These are phyloP conservation scores for Beauveria medogensis DNA, from an alignment of 2,329 filamentous ascomycete genomes.

Conservation along the genomic window DNA sequence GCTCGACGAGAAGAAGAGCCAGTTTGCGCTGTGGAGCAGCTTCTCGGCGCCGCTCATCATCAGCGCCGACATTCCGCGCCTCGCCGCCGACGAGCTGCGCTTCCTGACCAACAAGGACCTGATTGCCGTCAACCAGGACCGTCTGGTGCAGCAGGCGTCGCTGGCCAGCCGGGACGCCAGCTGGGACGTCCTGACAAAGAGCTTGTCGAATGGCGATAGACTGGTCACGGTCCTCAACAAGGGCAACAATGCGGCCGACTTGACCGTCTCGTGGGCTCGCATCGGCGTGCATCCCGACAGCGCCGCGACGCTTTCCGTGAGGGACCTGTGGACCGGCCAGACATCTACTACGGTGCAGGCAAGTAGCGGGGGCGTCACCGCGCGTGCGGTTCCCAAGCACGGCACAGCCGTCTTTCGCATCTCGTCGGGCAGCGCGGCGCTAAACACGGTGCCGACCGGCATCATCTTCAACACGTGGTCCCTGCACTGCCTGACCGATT, in stretches of 20 bases:
- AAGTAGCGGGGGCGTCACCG: slow-evolving; percentile 18
- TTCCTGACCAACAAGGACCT: slow-evolving; percentile 30
- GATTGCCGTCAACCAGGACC: slow-evolving; percentile 32
- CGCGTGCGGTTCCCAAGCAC: slow-evolving; percentile 16
- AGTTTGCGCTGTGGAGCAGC: slow-evolving; percentile 25
- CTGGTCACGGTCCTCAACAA: slow-evolving; percentile 36
- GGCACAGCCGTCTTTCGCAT: slow-evolving; percentile 34
- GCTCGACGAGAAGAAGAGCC: slow-evolving; percentile 24
- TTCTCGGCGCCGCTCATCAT: slow-evolving; percentile 25
- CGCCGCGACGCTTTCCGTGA: slow-evolving; percentile 20
- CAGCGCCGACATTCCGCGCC: slow-evolving; percentile 28
- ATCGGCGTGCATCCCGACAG: slow-evolving; percentile 23
- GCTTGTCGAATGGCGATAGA: slow-evolving; percentile 35
- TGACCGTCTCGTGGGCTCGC: slow-evolving; percentile 23
- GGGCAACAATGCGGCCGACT: slow-evolving; percentile 21
- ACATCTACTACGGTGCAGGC: slow-evolving; percentile 14
- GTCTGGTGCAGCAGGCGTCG: slow-evolving; percentile 33
- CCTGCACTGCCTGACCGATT: slow-evolving; percentile 25
- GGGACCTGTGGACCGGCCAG: slow-evolving; percentile 32
- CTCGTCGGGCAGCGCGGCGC: slow-evolving; percentile 21
- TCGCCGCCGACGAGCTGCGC: slow-evolving; percentile 23
- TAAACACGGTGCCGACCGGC: slow-evolving; percentile 29
- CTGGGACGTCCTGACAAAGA: slow-evolving; percentile 37
- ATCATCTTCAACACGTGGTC: slow-evolving; percentile 40
- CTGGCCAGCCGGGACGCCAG: slow-evolving; percentile 33